Percentiles rank a stretch among this genome's conserved stretches.
Conservation (phyloP, 1,284 basidiomycete species). For the Anthracocystis setariae region DNA sequence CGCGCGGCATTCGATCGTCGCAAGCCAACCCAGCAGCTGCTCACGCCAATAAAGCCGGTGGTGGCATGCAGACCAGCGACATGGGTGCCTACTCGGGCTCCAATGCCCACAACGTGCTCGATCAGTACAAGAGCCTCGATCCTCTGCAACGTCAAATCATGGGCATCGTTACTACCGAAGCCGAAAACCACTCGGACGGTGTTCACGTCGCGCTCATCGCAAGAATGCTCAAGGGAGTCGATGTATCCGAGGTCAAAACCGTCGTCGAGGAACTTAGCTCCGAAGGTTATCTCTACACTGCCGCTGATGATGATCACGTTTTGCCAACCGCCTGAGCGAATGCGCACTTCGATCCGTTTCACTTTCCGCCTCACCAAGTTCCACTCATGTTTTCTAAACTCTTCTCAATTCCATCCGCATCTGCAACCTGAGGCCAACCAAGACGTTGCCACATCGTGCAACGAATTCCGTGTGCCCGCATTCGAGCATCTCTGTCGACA, state of each 20-base stretch:
- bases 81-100: conserved; percentile 47
- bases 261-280: conserved; percentile 57
- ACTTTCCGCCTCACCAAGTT: neutral
- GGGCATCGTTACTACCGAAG: conserved; percentile 46
- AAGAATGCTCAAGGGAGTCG: conserved; percentile 41
- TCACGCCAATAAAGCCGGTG: conserved; percentile 8
- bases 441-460: too few species aligned
- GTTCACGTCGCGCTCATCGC: conserved; percentile 51
- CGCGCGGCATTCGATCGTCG: conserved; percentile 27
- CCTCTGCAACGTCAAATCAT: conserved; percentile 48
- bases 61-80: conserved; percentile 25
- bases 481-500: too few species aligned
- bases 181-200: conserved; percentile 52
- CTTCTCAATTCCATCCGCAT: conserved; percentile 2
- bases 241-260: conserved; percentile 44
- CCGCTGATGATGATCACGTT: conserved; percentile 59
- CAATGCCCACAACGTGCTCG: conserved; percentile 29
- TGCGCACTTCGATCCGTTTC: neutral
- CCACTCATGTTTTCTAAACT: conserved; percentile 1
- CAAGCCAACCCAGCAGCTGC: conserved; percentile 13
- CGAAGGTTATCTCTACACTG: conserved; percentile 61
- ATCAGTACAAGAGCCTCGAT: conserved; percentile 44
- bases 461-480: too few species aligned
- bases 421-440: too few species aligned
- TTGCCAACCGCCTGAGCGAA: conserved; percentile 49